Base-by-base conservation (phyloP, 495 filamentous ascomycete species). In the Penicillium ucsense region DNA sequence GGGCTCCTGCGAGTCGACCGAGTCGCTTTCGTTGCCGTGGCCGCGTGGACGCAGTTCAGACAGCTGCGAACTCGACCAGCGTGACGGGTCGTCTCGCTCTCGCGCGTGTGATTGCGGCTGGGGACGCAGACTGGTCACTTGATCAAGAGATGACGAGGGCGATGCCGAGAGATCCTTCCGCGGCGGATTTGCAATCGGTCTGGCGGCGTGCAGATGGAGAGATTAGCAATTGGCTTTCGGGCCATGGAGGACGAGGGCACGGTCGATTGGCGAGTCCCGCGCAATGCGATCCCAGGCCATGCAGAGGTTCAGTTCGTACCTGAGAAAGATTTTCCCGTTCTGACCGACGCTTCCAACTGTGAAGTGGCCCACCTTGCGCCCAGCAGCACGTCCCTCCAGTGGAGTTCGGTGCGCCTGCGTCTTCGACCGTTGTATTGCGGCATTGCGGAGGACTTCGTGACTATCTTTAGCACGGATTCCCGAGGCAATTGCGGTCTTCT, bases 311-410 rank as follows among this genome's bases (percentile, higher is more conserved):
- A 10, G 47, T 55, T 61, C 78, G 62, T 85, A 95, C 91, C 90
- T 88, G 49, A 97, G 70, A 64, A 92, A 97, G 63, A 97, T 89
- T 65, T 84, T 83, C 34, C 91, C 91, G 70, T 92, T 91, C 60
- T 89, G 86, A 40, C 89, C 90, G 47, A 97, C 85, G 68, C 94
- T 96, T 28, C 86, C 89, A 47, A 96, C 91, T 7, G 88, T 87
- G 65, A 95, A 97, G 59, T 92, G 85, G 42, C 86, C 76, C 29
- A 83, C 86, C 67, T 71, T 74, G 51, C 71, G 69, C 39, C 56
- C 55, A 20, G 52, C 51, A 35, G 65, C 49, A 55, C 59, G 58
- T n/a, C 53, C 54, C 47, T 70, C 68, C 43, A 59, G 60, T 20
- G 60, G 54, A 9, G 43, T 45, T 8, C 63, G 54, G 8, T 60